Conservation (phyloP, 106 monocot species). For the Chionographis japonica region DNA sequence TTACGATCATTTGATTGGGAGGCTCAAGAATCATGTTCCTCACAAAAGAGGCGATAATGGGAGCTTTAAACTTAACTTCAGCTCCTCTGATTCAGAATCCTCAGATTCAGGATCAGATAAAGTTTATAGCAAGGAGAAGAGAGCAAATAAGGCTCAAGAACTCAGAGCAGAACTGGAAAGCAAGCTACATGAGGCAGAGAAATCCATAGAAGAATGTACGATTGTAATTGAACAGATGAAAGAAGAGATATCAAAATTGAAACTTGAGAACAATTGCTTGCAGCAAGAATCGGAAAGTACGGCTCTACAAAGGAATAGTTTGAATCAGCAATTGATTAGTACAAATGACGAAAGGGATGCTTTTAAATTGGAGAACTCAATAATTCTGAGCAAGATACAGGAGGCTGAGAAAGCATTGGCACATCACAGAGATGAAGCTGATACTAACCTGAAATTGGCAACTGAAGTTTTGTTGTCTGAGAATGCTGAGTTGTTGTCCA, state of each 20-base stretch:
- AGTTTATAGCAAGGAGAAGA: constrained; percentile 1
- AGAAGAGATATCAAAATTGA: not conserved
- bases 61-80: constrained; percentile 1
- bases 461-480: constrained; percentile 19
- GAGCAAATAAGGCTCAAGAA: not conserved
- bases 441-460: constrained; percentile 11
- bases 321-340: not conserved
- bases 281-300: constrained; percentile 4
- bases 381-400: not conserved
- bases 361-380: not conserved
- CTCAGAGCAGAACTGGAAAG: not conserved
- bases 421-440: constrained; percentile 12
- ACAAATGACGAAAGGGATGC: constrained; percentile 2
- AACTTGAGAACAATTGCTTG: not conserved
- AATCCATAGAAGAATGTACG: constrained; percentile 7
- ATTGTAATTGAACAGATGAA: constrained; percentile 7
- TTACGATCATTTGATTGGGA: constrained; percentile 35
- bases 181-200: too few relatives aligned
- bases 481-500: constrained; percentile 21
- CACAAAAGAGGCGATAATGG: constrained; percentile 18
- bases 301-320: not conserved
- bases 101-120: constrained; percentile 34
- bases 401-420: not conserved
- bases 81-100: constrained; percentile 35
- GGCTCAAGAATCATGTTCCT: constrained; percentile 21